Percentiles rank a stretch among this genome's conserved stretches.
Conservation (phyloP, 2,329 filamentous ascomycete species). For the Epichloe hybrida region DNA sequence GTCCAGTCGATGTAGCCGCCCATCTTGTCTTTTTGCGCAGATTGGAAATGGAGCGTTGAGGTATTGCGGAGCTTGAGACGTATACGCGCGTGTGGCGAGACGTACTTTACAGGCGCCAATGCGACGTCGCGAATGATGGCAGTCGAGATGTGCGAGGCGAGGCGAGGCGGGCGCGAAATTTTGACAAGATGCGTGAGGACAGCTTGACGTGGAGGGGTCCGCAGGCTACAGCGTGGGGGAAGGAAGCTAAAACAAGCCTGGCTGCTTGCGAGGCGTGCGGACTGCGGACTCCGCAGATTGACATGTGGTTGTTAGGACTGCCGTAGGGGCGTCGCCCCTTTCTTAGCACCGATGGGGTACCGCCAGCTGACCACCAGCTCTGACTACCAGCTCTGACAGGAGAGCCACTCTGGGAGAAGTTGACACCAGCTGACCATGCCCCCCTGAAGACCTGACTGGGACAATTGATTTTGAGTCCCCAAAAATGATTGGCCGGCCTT, state of each 20-base stretch:
- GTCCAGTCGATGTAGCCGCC: constrained; percentile 34
- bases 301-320: too few relatives aligned
- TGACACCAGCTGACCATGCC: too few relatives aligned
- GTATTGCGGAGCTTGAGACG: background rate
- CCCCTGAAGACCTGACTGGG: too few relatives aligned
- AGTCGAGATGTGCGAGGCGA: background rate
- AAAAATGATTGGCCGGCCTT: too few relatives aligned
- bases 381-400: too few relatives aligned
- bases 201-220: background rate
- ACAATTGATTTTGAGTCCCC: too few relatives aligned
- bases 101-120: background rate
- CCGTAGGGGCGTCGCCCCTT: too few relatives aligned
- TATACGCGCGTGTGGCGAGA: background rate
- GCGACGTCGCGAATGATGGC: background rate
- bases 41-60: background rate
- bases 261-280: background rate
- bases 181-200: background rate
- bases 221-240: background rate
- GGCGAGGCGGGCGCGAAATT: background rate
- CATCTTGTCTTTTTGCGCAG: constrained; percentile 12
- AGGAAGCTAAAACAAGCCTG: too few relatives aligned
- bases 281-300: too few relatives aligned
- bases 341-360: too few relatives aligned
- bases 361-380: too few relatives aligned
- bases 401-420: too few relatives aligned